Evolutionary conservation across 495 filamentous ascomycete genomes (phyloP).

Genomic region (Poronia punctata): DNA sequence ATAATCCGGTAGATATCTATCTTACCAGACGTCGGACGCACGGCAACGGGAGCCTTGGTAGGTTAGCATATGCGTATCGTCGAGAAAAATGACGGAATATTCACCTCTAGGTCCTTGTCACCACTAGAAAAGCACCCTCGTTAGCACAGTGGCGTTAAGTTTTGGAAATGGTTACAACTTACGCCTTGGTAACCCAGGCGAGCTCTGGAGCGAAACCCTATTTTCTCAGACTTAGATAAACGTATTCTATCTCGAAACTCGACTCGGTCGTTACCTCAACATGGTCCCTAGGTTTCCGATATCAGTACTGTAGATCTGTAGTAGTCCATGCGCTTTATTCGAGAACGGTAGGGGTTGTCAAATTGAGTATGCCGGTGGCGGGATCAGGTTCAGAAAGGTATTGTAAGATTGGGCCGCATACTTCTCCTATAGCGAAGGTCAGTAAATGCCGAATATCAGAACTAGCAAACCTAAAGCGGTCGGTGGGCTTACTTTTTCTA

Average conservation of each 20-base stretch:
- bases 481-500: conserved; percentile 60
- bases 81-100: not conserved
- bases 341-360: not conserved
- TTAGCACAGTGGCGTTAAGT: conserved; percentile 5
- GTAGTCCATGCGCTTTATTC: not conserved
- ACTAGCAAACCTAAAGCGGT: not conserved
- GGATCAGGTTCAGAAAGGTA: no score
- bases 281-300: conserved; percentile 64
- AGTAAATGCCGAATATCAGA: not conserved
- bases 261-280: conserved; percentile 53
- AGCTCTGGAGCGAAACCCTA: conserved; percentile 90
- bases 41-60: conserved; percentile 71
- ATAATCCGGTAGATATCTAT: no score
- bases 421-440: conserved; percentile 7
- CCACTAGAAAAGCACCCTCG: conserved; percentile 43
- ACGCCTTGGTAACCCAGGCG: conserved; percentile 97
- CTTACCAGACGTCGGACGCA: conserved; percentile 77
- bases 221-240: conserved; percentile 1
- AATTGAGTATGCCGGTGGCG: not conserved
- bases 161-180: conserved; percentile 28
- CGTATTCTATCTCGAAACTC: not conserved
- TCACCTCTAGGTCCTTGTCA: conserved; percentile 70
- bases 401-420: conserved; percentile 5
- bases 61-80: conserved; percentile 1
- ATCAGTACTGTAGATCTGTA: no score